These are phyloP conservation scores for Scheffersomyces cryptocercus DNA, from an alignment of 1,139 yeast species.

Conservation along the genomic window DNA sequence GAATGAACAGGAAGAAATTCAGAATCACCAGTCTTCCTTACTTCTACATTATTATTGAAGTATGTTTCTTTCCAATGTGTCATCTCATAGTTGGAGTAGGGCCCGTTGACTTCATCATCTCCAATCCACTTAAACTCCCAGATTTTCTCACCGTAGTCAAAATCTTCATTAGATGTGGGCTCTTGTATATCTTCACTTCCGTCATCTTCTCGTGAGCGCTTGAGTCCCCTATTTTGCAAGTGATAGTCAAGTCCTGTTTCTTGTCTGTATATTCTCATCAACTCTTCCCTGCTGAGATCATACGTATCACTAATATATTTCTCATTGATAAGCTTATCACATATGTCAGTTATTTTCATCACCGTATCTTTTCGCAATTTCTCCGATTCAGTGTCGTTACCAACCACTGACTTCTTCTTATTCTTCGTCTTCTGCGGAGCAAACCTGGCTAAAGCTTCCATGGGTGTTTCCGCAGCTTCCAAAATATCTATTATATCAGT, in stretches of 20 bases:
- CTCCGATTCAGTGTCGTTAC: constrained; percentile 12
- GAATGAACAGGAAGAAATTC: constrained; percentile 28
- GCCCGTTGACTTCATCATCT: constrained; percentile 55
- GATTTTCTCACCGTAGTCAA: constrained; percentile 31
- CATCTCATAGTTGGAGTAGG: constrained; percentile 58
- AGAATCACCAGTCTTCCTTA: constrained; percentile 34
- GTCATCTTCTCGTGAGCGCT: constrained; percentile 17
- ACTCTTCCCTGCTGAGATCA: constrained; percentile 59
- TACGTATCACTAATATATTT: constrained; percentile 48
- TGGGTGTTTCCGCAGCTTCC: constrained; percentile 63
- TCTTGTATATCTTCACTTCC: constrained; percentile 9
- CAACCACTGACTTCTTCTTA: constrained; percentile 10
- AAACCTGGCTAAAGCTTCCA: constrained; percentile 59
- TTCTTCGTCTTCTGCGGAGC: constrained; percentile 25
- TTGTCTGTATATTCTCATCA: constrained; percentile 51
- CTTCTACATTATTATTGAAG: constrained; percentile 52
- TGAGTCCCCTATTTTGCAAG: constrained; percentile 18
- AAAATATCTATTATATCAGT: constrained; percentile 39
- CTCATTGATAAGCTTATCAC: constrained; percentile 45
- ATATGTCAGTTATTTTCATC: constrained; percentile 47
- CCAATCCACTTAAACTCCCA: constrained; percentile 71
- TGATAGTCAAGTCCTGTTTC: constrained; percentile 49
- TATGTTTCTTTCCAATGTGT: constrained; percentile 58
- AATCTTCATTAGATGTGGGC: constrained; percentile 10
- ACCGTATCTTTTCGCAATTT: constrained; percentile 27